Percentiles rank a stretch among this genome's conserved stretches.
These are phyloP conservation scores for Colletotrichum siamense DNA, from an alignment of 2,329 filamentous ascomycete species.

Conservation along the genomic window DNA sequence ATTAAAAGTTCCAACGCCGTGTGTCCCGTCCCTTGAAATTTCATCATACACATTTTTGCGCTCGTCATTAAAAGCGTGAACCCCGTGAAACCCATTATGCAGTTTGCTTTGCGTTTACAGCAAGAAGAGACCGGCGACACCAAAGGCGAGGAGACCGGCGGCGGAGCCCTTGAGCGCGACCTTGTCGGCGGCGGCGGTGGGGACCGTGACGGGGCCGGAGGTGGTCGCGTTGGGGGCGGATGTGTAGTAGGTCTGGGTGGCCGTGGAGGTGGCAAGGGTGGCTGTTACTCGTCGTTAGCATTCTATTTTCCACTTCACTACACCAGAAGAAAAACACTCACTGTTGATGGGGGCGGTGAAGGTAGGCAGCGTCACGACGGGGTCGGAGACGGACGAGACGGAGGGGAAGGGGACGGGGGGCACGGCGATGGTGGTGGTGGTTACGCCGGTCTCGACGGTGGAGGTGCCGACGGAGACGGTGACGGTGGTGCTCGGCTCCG, in stretches of 20 bases:
- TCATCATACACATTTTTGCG: neutral
- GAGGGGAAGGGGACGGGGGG: neutral
- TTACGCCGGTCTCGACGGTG: neutral
- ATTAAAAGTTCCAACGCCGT: neutral
- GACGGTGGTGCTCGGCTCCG: neutral
- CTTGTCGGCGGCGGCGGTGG: slow-evolving; percentile 32
- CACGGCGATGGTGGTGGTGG: slow-evolving; percentile 10
- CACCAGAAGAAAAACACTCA: neutral
- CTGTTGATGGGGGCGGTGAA: neutral
- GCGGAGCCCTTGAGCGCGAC: slow-evolving; percentile 34
- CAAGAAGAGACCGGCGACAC: slow-evolving; percentile 40
- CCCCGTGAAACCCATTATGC: neutral
- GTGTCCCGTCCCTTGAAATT: neutral
- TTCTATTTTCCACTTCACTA: neutral
- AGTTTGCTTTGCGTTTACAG: slow-evolving; percentile 23
- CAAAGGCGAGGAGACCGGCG: slow-evolving; percentile 40
- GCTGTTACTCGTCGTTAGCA: neutral
- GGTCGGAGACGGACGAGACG: neutral
- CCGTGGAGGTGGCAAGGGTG: slow-evolving; percentile 10
- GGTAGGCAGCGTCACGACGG: slow-evolving; percentile 1
- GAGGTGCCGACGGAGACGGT: slow-evolving; percentile 16
- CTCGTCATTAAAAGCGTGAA: neutral
- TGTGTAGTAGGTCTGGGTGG: slow-evolving; percentile 17
- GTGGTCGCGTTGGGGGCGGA: slow-evolving; percentile 30
- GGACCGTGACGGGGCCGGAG: slow-evolving; percentile 30